Conservation (phyloP, 139 green algal genomes). For the Yamagishiella unicocca region DNA sequence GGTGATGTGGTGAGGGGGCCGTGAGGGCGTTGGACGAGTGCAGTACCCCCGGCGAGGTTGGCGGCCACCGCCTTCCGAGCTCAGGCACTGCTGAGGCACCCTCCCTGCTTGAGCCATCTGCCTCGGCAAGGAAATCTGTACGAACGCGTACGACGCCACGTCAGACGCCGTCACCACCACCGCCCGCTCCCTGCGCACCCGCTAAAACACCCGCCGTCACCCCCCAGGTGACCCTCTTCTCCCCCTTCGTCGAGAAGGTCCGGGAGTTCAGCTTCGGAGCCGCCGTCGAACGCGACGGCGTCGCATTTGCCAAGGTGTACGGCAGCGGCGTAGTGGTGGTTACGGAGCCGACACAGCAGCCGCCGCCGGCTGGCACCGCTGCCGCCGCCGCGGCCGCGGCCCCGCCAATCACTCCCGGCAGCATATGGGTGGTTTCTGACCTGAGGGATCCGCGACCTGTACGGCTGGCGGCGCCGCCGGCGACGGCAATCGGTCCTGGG, state of each 20-base stretch:
- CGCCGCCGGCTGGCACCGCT: not conserved
- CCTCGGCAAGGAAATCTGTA: too few relatives aligned
- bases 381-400: constrained; percentile 65
- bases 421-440: constrained; percentile 72
- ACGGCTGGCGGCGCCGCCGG: constrained; percentile 56
- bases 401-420: constrained; percentile 41
- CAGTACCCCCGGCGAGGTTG: too few relatives aligned
- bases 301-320: constrained; percentile 66
- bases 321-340: constrained; percentile 73
- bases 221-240: constrained; percentile 65
- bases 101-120: too few relatives aligned
- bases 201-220: not conserved
- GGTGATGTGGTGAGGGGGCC: too few relatives aligned
- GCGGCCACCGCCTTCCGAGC: too few relatives aligned
- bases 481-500: not conserved
- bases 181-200: not conserved
- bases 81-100: too few relatives aligned
- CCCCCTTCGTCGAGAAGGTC: constrained; percentile 55
- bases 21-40: too few relatives aligned
- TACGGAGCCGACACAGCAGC: constrained; percentile 47
- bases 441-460: constrained; percentile 66
- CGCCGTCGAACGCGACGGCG: constrained; percentile 66
- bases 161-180: too few relatives aligned
- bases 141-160: too few relatives aligned
- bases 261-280: constrained; percentile 74